These are phyloP conservation scores for Solanum commersonii DNA, from an alignment of 257 asterid genomes.

Conservation along the genomic window DNA sequence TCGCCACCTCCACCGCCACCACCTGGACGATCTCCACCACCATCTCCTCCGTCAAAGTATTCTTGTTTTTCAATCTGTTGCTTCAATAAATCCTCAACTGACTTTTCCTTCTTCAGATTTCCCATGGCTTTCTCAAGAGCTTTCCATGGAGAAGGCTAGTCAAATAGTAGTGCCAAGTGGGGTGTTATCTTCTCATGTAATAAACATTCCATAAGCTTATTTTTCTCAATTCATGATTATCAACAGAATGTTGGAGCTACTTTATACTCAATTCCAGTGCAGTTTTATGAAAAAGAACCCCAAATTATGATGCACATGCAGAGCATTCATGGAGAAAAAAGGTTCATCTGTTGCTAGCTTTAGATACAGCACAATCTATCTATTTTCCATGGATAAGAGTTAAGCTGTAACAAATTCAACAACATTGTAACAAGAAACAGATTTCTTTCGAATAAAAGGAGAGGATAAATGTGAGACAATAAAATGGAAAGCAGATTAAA, in stretches of 20 bases:
- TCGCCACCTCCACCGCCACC: conserved; percentile 40
- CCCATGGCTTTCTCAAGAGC: conserved; percentile 51
- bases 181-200: neutral
- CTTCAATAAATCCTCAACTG: conserved; percentile 58
- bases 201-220: neutral
- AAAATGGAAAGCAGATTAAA: no score
- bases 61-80: conserved; percentile 75
- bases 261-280: neutral
- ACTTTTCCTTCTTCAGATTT: conserved; percentile 40
- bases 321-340: neutral
- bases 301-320: neutral
- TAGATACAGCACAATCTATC: neutral
- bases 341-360: neutral
- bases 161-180: neutral
- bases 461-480: no score
- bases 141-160: conserved; percentile 64
- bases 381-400: neutral
- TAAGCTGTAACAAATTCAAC: neutral
- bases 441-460: no score
- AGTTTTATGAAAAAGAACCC: neutral
- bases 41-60: conserved; percentile 48
- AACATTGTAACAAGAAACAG: no score
- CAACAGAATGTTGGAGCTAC: neutral
- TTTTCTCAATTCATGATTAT: neutral
- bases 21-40: conserved; percentile 34